A percentile compares a stretch with the other conserved stretches of the same genome.
phyloP scores from a whole-genome alignment of 2,329 filamentous ascomycete genomes.

The Fusarium sp. region DNA sequence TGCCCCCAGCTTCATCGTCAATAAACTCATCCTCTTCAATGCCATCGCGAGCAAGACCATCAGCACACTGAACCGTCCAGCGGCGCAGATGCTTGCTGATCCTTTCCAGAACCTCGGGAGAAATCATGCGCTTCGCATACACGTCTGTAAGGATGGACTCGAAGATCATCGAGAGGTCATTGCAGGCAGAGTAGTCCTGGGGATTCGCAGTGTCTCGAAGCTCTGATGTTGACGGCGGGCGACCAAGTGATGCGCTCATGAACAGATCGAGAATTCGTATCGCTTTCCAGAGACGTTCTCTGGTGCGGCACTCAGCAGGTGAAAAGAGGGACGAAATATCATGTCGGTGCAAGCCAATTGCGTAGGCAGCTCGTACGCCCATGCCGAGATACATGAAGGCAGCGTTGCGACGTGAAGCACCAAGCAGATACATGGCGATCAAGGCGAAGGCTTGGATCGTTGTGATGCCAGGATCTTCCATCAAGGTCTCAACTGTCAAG shows the following conservation, averaged over 20 bases:
- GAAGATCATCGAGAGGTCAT: slow-evolving; percentile 52
- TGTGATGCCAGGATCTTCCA: slow-evolving; percentile 51
- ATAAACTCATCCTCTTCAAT: slow-evolving; percentile 38
- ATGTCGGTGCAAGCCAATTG: slow-evolving; percentile 48
- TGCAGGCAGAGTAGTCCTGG: slow-evolving; percentile 42
- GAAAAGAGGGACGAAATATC: slow-evolving; percentile 47
- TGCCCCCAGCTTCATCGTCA: slow-evolving; percentile 22
- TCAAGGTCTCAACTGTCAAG: slow-evolving; percentile 47
- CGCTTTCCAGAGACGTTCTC: slow-evolving; percentile 50
- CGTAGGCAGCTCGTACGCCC: slow-evolving; percentile 52
- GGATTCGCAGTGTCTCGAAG: slow-evolving; percentile 39
- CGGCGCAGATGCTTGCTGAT: slow-evolving; percentile 41
- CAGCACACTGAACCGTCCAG: slow-evolving; percentile 37
- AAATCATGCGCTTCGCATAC: slow-evolving; percentile 49
- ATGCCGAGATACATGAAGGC: slow-evolving; percentile 54
- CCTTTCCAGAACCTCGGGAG: slow-evolving; percentile 42
- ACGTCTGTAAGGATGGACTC: slow-evolving; percentile 51
- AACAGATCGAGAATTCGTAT: slow-evolving; percentile 50
- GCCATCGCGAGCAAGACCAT: slow-evolving; percentile 34
- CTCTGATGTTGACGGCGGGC: slow-evolving; percentile 50
- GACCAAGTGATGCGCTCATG: slow-evolving; percentile 49
- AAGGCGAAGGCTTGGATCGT: slow-evolving; percentile 50
- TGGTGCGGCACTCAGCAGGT: slow-evolving; percentile 34
- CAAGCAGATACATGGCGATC: slow-evolving; percentile 53
- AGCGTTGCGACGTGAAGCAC: slow-evolving; percentile 50